A percentile compares a stretch with the other conserved stretches of the same genome.
phyloP scores from a whole-genome alignment of 1,284 basidiomycete species.

The Tilletia setariae region DNA sequence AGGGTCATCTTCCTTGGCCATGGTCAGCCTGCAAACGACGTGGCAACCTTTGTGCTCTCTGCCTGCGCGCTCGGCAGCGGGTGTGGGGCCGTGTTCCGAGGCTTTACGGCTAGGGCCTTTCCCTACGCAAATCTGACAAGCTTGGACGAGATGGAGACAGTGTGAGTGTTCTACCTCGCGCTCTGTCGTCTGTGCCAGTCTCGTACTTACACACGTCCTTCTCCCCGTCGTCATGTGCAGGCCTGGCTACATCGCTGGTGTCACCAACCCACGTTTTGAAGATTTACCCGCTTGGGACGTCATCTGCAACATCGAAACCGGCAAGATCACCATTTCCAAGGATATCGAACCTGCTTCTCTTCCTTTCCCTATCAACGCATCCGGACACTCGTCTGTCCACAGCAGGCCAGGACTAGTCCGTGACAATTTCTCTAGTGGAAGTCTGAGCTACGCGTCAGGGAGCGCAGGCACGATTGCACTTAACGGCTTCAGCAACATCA shows the following conservation, averaged over 20 bases:
- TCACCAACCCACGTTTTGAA: constrained; percentile 93
- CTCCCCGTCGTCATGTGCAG: constrained; percentile 56
- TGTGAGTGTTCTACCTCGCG: constrained; percentile 58
- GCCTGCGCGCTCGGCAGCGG: constrained; percentile 88
- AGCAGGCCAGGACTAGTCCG: constrained; percentile 41
- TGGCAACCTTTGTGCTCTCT: constrained; percentile 83
- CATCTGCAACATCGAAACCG: constrained; percentile 80
- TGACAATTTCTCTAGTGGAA: constrained; percentile 42
- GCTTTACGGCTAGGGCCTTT: constrained; percentile 81
- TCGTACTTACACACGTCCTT: neutral
- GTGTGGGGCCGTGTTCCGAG: constrained; percentile 72
- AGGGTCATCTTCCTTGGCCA: constrained; percentile 90
- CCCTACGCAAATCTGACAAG: constrained; percentile 88
- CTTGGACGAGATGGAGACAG: constrained; percentile 80
- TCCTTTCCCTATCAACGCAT: constrained; percentile 18
- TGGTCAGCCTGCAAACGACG: constrained; percentile 69
- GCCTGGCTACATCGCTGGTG: constrained; percentile 87
- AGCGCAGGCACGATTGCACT: constrained; percentile 15
- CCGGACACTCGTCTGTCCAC: neutral
- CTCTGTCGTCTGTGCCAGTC: neutral
- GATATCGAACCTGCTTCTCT: constrained; percentile 63
- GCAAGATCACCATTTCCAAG: constrained; percentile 78
- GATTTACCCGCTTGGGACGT: constrained; percentile 84
- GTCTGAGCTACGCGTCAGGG: constrained; percentile 33
- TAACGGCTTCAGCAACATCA: constrained; percentile 16